Evolutionary conservation across 345 rosid genomes (phyloP).

Genomic region (Erucastrum elatum): DNA sequence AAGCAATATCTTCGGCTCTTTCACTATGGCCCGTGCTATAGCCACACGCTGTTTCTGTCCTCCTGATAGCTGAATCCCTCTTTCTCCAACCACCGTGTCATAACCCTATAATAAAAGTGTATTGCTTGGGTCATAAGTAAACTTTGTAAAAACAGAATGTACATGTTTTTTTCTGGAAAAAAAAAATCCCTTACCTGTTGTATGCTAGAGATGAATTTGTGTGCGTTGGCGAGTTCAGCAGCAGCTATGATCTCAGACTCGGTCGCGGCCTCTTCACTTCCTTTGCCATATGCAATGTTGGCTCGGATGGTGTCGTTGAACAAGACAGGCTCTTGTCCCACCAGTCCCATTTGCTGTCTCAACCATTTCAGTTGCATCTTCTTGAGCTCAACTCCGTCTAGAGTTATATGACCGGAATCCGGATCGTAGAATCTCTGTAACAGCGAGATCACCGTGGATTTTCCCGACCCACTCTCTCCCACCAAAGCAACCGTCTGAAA

Average conservation of each 20-base stretch:
- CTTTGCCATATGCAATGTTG: constrained; percentile 77
- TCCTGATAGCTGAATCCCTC: constrained; percentile 71
- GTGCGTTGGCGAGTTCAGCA: constrained; percentile 69
- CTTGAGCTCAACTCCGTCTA: constrained; percentile 66
- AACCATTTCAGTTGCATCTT: constrained; percentile 62
- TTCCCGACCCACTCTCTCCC: constrained; percentile 83
- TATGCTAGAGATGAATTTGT: constrained; percentile 55
- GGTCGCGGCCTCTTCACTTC: constrained; percentile 43
- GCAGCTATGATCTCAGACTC: constrained; percentile 69
- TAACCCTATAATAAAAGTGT: constrained; percentile 49
- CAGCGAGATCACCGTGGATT: constrained; percentile 63
- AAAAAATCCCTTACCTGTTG: constrained; percentile 42
- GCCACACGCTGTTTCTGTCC: constrained; percentile 85
- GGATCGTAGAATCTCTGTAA: constrained; percentile 73
- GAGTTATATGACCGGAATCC: constrained; percentile 55
- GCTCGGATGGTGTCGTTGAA: constrained; percentile 64
- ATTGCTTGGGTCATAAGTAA: not conserved
- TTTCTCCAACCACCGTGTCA: constrained; percentile 67
- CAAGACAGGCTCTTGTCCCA: constrained; percentile 67
- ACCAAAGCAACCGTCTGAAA: constrained; percentile 69
- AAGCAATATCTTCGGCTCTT: constrained; percentile 62
- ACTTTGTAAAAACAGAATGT: not conserved
- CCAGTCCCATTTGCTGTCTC: constrained; percentile 75
- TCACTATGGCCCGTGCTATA: constrained; percentile 72
- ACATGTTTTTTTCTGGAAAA: too few relatives aligned